A percentile compares a stretch with the other conserved stretches of the same genome.
Conservation (phyloP, 1,139 yeast species). For the Blastobotrys arbuscula region DNA sequence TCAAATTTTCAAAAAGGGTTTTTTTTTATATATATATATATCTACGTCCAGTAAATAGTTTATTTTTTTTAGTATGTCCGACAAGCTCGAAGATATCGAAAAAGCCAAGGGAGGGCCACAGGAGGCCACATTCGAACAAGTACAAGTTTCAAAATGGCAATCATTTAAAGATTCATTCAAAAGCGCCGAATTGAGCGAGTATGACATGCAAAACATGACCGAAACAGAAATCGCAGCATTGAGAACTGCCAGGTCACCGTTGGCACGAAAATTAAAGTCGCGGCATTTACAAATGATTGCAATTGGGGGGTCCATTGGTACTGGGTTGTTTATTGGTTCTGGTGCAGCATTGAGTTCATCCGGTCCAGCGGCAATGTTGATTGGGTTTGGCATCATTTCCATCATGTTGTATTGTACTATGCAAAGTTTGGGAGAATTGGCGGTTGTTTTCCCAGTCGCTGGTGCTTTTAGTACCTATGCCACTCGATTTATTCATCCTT, state of each 20-base stretch:
- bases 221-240: conserved; percentile 26
- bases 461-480: conserved; percentile 77
- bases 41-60: neutral
- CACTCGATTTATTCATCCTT: conserved; percentile 61
- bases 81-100: neutral
- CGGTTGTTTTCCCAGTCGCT: conserved; percentile 70
- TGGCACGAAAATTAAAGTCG: conserved; percentile 40
- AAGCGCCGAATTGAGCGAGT: conserved; percentile 23
- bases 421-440: conserved; percentile 82
- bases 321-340: conserved; percentile 70
- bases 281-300: conserved; percentile 67
- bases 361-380: conserved; percentile 79
- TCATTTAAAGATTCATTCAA: conserved; percentile 28
- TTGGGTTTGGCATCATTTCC: conserved; percentile 62
- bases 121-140: neutral
- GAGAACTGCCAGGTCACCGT: conserved; percentile 35
- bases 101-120: neutral
- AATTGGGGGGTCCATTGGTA: conserved; percentile 80
- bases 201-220: conserved; percentile 24
- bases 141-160: conserved; percentile 17
- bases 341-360: conserved; percentile 63
- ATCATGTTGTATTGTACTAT: conserved; percentile 68
- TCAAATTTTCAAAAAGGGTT: no score
- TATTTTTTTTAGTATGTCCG: neutral
- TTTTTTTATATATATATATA: no score